phyloP scores from a whole-genome alignment of 2,329 filamentous ascomycete species.

The Ophiocordyceps camponoti-saundersi region DNA sequence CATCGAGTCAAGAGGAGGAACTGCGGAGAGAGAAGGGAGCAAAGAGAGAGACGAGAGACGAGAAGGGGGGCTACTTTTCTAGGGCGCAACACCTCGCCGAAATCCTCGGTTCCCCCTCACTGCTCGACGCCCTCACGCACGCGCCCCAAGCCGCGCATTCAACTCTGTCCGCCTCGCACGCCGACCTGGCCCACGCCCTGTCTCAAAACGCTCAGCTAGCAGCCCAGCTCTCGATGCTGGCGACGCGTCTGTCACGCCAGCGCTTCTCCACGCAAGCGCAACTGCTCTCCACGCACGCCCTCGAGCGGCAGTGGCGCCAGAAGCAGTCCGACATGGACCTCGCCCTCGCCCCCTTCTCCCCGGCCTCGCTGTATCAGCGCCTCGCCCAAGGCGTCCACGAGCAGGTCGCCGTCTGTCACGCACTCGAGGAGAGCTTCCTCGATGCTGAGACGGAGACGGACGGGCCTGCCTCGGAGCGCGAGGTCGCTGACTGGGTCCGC shows the following conservation, averaged over 20 bases:
- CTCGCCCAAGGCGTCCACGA: conserved; percentile 62
- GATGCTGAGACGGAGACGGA: conserved; percentile 31
- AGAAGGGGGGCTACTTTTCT: conserved; percentile 3
- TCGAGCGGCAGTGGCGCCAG: conserved; percentile 82
- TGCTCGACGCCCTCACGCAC: conserved; percentile 62
- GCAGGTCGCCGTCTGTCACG: conserved; percentile 64
- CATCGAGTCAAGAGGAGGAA: background rate
- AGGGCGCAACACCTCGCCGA: conserved; percentile 67
- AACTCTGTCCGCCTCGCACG: conserved; percentile 48
- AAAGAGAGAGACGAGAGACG: background rate
- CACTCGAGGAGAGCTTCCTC: conserved; percentile 85
- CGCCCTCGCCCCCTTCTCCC: conserved; percentile 69
- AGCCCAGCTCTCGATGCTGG: conserved; percentile 40
- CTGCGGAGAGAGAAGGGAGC: background rate
- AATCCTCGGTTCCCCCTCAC: conserved; percentile 43
- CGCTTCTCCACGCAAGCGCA: conserved; percentile 63
- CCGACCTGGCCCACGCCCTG: conserved; percentile 47
- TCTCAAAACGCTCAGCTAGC: conserved; percentile 57
- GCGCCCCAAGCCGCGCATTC: conserved; percentile 52
- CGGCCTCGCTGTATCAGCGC: conserved; percentile 70
- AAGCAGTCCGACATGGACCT: conserved; percentile 83
- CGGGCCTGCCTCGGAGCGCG: conserved; percentile 51
- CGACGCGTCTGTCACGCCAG: conserved; percentile 37
- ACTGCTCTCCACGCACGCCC: conserved; percentile 63
- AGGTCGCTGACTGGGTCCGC: conserved; percentile 71